Evolutionary conservation across 495 filamentous ascomycete species (phyloP).

Genomic region (Penicillium pulvis): DNA sequence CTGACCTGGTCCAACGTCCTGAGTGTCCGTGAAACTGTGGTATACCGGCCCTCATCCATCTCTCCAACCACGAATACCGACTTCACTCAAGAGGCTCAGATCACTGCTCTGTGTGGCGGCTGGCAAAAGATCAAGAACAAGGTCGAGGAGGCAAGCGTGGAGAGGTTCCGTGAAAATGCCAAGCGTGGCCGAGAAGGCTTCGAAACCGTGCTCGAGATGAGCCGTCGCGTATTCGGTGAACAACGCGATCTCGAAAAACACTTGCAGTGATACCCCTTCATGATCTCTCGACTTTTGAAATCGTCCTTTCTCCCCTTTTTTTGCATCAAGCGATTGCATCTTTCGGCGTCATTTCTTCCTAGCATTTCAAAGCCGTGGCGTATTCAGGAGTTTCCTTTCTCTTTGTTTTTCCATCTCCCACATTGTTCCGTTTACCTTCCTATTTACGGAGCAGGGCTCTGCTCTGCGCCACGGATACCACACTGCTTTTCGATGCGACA

Average conservation of each 20-base stretch:
- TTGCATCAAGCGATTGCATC: slow-evolving; percentile 42
- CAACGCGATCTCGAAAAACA: slow-evolving; percentile 67
- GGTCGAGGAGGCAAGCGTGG: slow-evolving; percentile 89
- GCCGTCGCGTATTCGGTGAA: slow-evolving; percentile 86
- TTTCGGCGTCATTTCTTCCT: slow-evolving; percentile 36
- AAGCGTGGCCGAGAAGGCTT: slow-evolving; percentile 87
- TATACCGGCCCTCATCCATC: slow-evolving; percentile 67
- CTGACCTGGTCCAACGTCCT: slow-evolving; percentile 87
- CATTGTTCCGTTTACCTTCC: not conserved
- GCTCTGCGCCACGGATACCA: slow-evolving; percentile 17
- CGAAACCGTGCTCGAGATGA: slow-evolving; percentile 92
- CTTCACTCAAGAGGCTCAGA: slow-evolving; percentile 85
- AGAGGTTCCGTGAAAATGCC: slow-evolving; percentile 89
- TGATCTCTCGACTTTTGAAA: slow-evolving; percentile 4
- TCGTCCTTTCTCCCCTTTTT: slow-evolving; percentile 3
- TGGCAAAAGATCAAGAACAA: slow-evolving; percentile 94
- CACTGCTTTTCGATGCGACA: slow-evolving; percentile 19
- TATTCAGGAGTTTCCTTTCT: slow-evolving; percentile 31
- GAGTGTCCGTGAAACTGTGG: slow-evolving; percentile 84
- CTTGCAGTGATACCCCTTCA: not conserved
- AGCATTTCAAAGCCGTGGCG: slow-evolving; percentile 34
- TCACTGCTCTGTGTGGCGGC: slow-evolving; percentile 91
- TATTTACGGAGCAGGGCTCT: slow-evolving; percentile 3
- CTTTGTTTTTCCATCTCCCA: slow-evolving; percentile 1
- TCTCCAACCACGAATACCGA: slow-evolving; percentile 62